Evolutionary conservation across 495 filamentous ascomycete species (phyloP), one percentile per base, ranked within the genome.

Genomic region (Hypoxylon trugodes): DNA sequence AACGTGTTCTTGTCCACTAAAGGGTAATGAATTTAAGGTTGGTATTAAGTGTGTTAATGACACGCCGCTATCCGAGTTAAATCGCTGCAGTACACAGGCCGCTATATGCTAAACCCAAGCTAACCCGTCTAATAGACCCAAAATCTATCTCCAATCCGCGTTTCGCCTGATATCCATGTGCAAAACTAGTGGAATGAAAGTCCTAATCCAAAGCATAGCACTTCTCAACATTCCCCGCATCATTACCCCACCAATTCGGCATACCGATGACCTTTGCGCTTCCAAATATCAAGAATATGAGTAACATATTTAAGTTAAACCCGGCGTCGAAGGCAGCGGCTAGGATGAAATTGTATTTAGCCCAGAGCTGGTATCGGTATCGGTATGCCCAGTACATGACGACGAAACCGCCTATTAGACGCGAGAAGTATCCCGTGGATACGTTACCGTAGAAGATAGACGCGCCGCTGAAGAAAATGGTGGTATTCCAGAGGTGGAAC

Each of bases 241-340:
- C 70, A 45, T 86, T 85, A 2, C 82, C 83, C 82, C 83, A 86
- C 84, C 83, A 86, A 41, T 81, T 70, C 25, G 82, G 81, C 83
- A 85, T 85, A 22, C 69, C 74, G 6, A 84, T 70, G 36, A 79
- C 73, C 72, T 80, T 84, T 0, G 77, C 82, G 10, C 78, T 74
- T 0, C 80, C 79, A 42, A 86, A 84, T 40, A 79, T 81, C 50
- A 85, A 70, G 68, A 86, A 85, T 21, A 84, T 79, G 16, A 85
- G 71, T 55, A 86, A 59, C 78, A 85, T 76, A 59, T 83, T 81
- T 18, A 85, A 47, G 67, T 85, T 85, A 57, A 84, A 87, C 1
- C 81, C 83, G 2, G 83, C 80, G 72, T 85, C 84, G 57, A 85
- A 83, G 2, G 83, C 82, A 1, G 83, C 83, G 1, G 81, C 82